Conservation (phyloP, 805 yeast genomes). For the Candida tallmaniae region DNA sequence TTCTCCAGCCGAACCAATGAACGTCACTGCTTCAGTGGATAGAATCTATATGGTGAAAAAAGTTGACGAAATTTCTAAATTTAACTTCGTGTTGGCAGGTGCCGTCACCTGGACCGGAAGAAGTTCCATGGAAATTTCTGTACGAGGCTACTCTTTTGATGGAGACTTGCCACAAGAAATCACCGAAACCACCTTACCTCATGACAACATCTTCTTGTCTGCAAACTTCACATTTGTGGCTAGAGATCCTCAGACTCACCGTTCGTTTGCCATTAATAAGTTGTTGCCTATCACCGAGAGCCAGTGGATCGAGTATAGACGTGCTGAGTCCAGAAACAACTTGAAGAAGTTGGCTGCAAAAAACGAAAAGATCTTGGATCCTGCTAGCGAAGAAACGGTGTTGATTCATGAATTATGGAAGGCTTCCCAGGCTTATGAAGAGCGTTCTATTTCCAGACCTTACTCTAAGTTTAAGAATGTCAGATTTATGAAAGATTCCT, state of each 20-base stretch:
- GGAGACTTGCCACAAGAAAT: constrained; percentile 49
- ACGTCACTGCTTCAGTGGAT: constrained; percentile 94
- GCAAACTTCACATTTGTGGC: constrained; percentile 96
- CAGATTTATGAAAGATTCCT: constrained; percentile 67
- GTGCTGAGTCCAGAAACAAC: constrained; percentile 88
- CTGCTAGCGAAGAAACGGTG: constrained; percentile 64
- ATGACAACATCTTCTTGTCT: constrained; percentile 69
- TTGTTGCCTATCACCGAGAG: constrained; percentile 68
- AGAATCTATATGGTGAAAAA: constrained; percentile 82
- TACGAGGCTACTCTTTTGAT: constrained; percentile 77
- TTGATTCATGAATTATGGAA: constrained; percentile 78
- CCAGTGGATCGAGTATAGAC: constrained; percentile 79
- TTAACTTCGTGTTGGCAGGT: constrained; percentile 83
- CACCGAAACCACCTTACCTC: constrained; percentile 53
- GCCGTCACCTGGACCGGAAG: constrained; percentile 91
- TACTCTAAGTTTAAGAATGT: constrained; percentile 27
- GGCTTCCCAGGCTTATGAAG: constrained; percentile 28
- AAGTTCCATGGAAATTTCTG: constrained; percentile 92
- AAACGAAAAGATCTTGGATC: constrained; percentile 54
- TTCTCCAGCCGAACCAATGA: constrained; percentile 92
- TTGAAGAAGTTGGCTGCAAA: constrained; percentile 78
- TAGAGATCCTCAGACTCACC: constrained; percentile 88
- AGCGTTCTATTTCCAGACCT: neutral
- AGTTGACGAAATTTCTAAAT: constrained; percentile 69
- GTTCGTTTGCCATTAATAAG: constrained; percentile 79